Evolutionary conservation across 2,329 filamentous ascomycete genomes (phyloP), one percentile per base, ranked within the genome.

Genomic region (Neonectria sp.): DNA sequence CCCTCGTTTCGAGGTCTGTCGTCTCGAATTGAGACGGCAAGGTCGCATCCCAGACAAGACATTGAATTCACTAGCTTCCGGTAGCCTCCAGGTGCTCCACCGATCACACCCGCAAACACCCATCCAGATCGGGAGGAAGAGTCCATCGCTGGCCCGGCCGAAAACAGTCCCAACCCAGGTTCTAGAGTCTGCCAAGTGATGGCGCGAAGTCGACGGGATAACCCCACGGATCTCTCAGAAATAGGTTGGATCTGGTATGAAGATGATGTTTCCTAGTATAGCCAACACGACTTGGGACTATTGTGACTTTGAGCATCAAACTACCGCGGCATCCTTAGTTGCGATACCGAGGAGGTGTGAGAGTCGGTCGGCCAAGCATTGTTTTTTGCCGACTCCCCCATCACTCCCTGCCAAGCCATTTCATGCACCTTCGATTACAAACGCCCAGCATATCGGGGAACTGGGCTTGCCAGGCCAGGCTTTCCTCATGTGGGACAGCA

Each of bases 61-160:
- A 60, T 65, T 57, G 63, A 65, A 65, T 65, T 65, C 63, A 65
- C 63, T 65, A 65, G 63, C 63, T 65, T 65, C 63, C 63, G 63
- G 63, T 65, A 60, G 63, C 52, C 63, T 65, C 63, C 63, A 52
- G 40, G 24, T 46, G 57, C 49, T 56, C 56, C 63, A 65, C 62
- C 62, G 59, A 52, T 43, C 63, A 57, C 63, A 65, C 63, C 63
- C 63, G 63, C 63, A 65, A 65, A 65, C 56, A 60, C 56, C 63
- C 63, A 60, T 65, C 55, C 63, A 65, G 49, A 65, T 65, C 57
- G 57, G 52, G 52, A 46, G 63, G 52, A 27, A 25, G 59, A 61
- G 13, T 35, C n/a, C 21, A 48, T 40, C 33, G 15, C 31, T 35
- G n/a, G 12, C 33, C 24, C 31, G 6, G 17, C 48, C 49, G 17